Evolutionary conservation across 768 basidiomycete species (phyloP).

Genomic region (Suillus subluteus): DNA sequence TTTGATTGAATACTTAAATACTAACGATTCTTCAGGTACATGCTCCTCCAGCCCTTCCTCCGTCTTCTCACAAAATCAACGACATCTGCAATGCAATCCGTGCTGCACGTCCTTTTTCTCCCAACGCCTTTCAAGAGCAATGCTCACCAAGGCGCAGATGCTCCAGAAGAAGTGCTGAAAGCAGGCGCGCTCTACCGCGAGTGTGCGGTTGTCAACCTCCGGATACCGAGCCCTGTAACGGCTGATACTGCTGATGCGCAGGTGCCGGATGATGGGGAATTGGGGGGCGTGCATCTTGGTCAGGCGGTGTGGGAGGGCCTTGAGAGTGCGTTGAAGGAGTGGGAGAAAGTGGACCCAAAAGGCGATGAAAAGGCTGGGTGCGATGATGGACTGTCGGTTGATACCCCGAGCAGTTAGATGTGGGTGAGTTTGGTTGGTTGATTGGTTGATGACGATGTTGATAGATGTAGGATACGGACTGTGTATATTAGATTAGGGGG

Average conservation of each 20-base stretch:
- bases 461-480: background rate
- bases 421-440: background rate
- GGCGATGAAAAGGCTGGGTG: conserved; percentile 23
- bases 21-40: conserved; percentile 50
- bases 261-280: conserved; percentile 64
- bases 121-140: conserved; percentile 76
- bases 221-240: conserved; percentile 35
- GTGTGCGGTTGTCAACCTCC: conserved; percentile 63
- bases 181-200: conserved; percentile 80
- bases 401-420: conserved; percentile 25
- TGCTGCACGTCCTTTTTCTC: conserved; percentile 82
- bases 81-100: conserved; percentile 62
- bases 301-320: conserved; percentile 78
- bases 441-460: background rate
- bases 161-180: conserved; percentile 67
- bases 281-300: conserved; percentile 71
- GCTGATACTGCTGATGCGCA: conserved; percentile 38
- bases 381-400: conserved; percentile 29
- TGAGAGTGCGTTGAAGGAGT: conserved; percentile 65
- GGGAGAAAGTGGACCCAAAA: conserved; percentile 50
- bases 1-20: conserved; percentile 12
- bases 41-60: conserved; percentile 67
- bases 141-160: conserved; percentile 27
- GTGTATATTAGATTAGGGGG: background rate
- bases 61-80: conserved; percentile 74